A percentile compares a stretch with the other conserved stretches of the same genome.
These are phyloP conservation scores for Colletotrichum destructivum DNA, from an alignment of 2,329 filamentous ascomycete genomes.

Conservation along the genomic window DNA sequence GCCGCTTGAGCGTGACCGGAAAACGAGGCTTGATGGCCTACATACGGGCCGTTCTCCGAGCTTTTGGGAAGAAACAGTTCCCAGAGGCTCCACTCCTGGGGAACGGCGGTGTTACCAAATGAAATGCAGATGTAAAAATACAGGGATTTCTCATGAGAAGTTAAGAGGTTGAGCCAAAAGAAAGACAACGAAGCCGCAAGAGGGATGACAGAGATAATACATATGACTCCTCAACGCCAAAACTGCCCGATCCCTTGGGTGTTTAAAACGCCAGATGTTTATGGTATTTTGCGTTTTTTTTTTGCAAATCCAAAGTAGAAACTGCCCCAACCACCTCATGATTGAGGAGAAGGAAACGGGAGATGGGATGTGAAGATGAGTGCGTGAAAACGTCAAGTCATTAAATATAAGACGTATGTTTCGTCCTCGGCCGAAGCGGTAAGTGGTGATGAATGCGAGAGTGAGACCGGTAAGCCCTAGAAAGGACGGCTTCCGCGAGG, in stretches of 20 bases:
- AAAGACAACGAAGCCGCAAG: slow-evolving; percentile 21
- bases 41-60: neutral
- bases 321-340: neutral
- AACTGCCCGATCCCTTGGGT: neutral
- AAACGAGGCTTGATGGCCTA: neutral
- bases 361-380: slow-evolving; percentile 9
- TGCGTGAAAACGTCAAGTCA: slow-evolving; percentile 43
- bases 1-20: neutral
- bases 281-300: slow-evolving; percentile 36
- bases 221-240: slow-evolving; percentile 31
- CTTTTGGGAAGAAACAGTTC: neutral
- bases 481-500: slow-evolving; percentile 58
- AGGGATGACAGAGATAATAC: slow-evolving; percentile 23
- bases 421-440: slow-evolving; percentile 14
- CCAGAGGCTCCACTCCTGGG: neutral
- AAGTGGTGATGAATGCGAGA: neutral
- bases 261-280: slow-evolving; percentile 30
- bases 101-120: slow-evolving; percentile 42
- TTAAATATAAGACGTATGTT: slow-evolving; percentile 44
- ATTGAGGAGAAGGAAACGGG: neutral
- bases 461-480: slow-evolving; percentile 33
- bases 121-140: slow-evolving; percentile 51
- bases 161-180: slow-evolving; percentile 4
- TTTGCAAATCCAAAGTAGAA: slow-evolving; percentile 11
- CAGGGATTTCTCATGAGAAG: slow-evolving; percentile 47